Conservation (phyloP, 2,329 filamentous ascomycete genomes). For the Diaporthe citri region DNA sequence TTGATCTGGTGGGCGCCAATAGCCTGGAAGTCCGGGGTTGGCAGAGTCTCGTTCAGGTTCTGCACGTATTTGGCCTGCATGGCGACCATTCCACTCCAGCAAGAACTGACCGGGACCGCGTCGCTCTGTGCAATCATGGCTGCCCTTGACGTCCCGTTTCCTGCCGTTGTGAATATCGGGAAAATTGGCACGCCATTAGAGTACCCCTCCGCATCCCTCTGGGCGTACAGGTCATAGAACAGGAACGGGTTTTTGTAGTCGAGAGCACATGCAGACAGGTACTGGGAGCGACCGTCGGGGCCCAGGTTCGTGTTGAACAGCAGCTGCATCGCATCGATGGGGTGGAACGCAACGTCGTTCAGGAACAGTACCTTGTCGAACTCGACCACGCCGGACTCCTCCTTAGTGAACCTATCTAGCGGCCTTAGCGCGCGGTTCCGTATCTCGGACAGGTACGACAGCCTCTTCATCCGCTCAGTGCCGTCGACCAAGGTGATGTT, state of each 20-base stretch:
- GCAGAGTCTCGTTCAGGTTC: conserved; percentile 49
- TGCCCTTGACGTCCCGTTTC: conserved; percentile 66
- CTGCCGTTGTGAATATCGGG: conserved; percentile 72
- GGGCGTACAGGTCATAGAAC: conserved; percentile 82
- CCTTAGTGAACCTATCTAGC: conserved; percentile 60
- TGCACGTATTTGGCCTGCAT: conserved; percentile 74
- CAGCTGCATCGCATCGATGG: conserved; percentile 65
- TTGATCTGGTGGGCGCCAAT: conserved; percentile 52
- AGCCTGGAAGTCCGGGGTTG: conserved; percentile 50
- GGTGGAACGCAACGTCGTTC: conserved; percentile 73
- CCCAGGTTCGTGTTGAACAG: conserved; percentile 73
- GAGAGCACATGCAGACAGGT: conserved; percentile 77
- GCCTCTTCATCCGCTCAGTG: conserved; percentile 75
- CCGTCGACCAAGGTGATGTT: conserved; percentile 74
- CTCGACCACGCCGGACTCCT: conserved; percentile 52
- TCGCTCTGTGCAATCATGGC: conserved; percentile 73
- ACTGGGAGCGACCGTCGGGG: conserved; percentile 64
- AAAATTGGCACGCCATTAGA: conserved; percentile 74
- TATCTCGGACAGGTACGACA: conserved; percentile 79
- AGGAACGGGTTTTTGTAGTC: conserved; percentile 77
- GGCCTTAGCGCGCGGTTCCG: conserved; percentile 78
- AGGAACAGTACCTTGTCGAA: conserved; percentile 73
- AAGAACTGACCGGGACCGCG: conserved; percentile 74
- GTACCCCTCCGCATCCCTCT: conserved; percentile 75
- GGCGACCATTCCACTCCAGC: conserved; percentile 83